Conservation (phyloP, 768 basidiomycete genomes). For the Royoungia palumana region DNA sequence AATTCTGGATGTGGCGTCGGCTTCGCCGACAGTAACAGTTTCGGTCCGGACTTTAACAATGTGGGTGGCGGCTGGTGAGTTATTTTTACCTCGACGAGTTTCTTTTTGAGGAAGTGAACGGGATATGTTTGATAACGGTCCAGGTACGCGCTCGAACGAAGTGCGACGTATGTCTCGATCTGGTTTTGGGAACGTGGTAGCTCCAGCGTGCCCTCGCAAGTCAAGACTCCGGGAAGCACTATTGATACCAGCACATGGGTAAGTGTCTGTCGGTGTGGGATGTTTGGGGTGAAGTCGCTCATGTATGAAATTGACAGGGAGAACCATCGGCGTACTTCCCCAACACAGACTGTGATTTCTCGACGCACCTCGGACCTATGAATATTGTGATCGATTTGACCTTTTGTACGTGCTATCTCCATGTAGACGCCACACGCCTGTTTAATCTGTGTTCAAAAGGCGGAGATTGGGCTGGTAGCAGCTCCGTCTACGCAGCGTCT, state of each 20-base stretch:
- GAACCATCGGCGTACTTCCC: conserved; percentile 62
- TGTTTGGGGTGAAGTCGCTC: not conserved
- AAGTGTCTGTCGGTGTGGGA: not conserved
- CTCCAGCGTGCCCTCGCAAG: conserved; percentile 30
- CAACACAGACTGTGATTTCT: conserved; percentile 50
- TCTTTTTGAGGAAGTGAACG: too few relatives aligned
- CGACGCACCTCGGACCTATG: conserved; percentile 49
- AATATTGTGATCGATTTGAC: conserved; percentile 61
- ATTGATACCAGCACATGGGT: conserved; percentile 27
- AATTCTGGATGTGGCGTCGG: conserved; percentile 32
- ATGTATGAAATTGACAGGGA: conserved; percentile 37
- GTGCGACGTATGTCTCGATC: conserved; percentile 30
- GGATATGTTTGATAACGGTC: too few relatives aligned
- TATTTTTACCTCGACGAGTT: too few relatives aligned
- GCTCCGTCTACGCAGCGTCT: conserved; percentile 13
- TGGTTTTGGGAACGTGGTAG: conserved; percentile 38
- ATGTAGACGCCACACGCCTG: too few relatives aligned
- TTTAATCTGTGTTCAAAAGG: conserved; percentile 8
- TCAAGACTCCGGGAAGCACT: conserved; percentile 21
- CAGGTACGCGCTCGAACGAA: conserved; percentile 34
- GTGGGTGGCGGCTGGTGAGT: conserved; percentile 32
- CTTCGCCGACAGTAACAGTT: conserved; percentile 22
- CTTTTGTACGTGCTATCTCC: conserved; percentile 20
- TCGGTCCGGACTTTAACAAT: conserved; percentile 31
- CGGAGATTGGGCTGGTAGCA: conserved; percentile 28